These are phyloP conservation scores for Collybiopsis luxurians DNA, from an alignment of 768 basidiomycete species.

Conservation along the genomic window DNA sequence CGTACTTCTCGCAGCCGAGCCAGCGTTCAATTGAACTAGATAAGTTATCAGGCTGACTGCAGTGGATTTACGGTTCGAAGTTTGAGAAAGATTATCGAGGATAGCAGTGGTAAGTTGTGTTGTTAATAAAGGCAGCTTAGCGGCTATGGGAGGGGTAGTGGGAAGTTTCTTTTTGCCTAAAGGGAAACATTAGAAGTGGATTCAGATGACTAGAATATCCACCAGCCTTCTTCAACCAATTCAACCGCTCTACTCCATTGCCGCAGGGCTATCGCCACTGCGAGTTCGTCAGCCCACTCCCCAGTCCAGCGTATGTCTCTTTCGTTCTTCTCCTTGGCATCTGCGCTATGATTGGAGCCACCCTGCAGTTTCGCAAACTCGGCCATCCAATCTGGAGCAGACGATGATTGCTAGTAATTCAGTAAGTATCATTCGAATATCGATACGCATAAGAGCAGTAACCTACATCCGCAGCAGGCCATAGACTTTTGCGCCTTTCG, in stretches of 20 bases:
- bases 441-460: not conserved
- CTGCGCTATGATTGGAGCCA: slow-evolving; percentile 28
- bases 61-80: slow-evolving; percentile 73
- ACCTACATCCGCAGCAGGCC: slow-evolving; percentile 46
- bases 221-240: slow-evolving; percentile 77
- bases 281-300: slow-evolving; percentile 89
- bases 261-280: slow-evolving; percentile 85
- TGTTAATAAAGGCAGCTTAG: slow-evolving; percentile 66
- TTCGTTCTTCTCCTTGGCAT: slow-evolving; percentile 72
- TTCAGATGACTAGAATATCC: not conserved
- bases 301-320: slow-evolving; percentile 83
- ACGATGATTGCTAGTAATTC: slow-evolving; percentile 17
- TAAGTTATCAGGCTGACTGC: slow-evolving; percentile 71
- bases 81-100: slow-evolving; percentile 68
- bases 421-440: not conserved
- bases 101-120: slow-evolving; percentile 67
- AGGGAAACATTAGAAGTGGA: not conserved
- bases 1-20: slow-evolving; percentile 74
- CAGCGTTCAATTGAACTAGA: slow-evolving; percentile 72
- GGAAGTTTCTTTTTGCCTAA: slow-evolving; percentile 62
- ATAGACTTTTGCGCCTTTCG: slow-evolving; percentile 79
- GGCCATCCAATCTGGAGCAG: slow-evolving; percentile 73
- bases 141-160: slow-evolving; percentile 47
- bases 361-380: slow-evolving; percentile 56
- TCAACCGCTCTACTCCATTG: slow-evolving; percentile 87